phyloP scores from a whole-genome alignment of 2,329 filamentous ascomycete genomes.

The Aspergillus phoenicis region DNA sequence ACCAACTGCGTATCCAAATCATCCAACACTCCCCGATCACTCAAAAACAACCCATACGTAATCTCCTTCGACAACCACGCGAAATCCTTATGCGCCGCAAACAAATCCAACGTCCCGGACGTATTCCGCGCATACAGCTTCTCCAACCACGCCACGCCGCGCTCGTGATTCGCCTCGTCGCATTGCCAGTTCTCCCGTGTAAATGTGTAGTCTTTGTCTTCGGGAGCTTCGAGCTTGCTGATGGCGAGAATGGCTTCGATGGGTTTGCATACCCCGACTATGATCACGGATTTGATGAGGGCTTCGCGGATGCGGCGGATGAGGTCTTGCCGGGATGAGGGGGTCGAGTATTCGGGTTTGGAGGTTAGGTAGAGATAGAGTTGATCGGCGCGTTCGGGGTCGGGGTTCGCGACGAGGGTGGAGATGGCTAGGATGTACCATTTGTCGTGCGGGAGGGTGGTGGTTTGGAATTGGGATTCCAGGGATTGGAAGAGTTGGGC shows the following conservation, averaged over 20 bases:
- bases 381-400: constrained; percentile 55
- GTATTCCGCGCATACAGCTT: constrained; percentile 59
- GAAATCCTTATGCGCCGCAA: constrained; percentile 53
- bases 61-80: constrained; percentile 73
- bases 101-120: constrained; percentile 34
- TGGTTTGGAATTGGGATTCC: constrained; percentile 32
- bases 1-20: constrained; percentile 50
- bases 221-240: constrained; percentile 52
- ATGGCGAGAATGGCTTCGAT: constrained; percentile 64
- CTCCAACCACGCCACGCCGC: constrained; percentile 59
- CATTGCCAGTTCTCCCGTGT: constrained; percentile 62
- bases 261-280: constrained; percentile 66
- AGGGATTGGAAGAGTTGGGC: constrained; percentile 32
- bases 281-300: constrained; percentile 59
- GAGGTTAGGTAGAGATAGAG: constrained; percentile 60
- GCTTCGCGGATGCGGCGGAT: constrained; percentile 55
- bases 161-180: constrained; percentile 56
- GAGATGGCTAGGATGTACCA: constrained; percentile 44
- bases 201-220: constrained; percentile 60
- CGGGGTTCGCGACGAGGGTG: constrained; percentile 53
- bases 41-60: constrained; percentile 63
- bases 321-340: constrained; percentile 35
- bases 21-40: constrained; percentile 45
- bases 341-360: constrained; percentile 48
- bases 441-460: constrained; percentile 29